Evolutionary conservation across 495 filamentous ascomycete species (phyloP), one percentile per base, ranked within the genome.

Genomic region (Daldinia caldariorum): DNA sequence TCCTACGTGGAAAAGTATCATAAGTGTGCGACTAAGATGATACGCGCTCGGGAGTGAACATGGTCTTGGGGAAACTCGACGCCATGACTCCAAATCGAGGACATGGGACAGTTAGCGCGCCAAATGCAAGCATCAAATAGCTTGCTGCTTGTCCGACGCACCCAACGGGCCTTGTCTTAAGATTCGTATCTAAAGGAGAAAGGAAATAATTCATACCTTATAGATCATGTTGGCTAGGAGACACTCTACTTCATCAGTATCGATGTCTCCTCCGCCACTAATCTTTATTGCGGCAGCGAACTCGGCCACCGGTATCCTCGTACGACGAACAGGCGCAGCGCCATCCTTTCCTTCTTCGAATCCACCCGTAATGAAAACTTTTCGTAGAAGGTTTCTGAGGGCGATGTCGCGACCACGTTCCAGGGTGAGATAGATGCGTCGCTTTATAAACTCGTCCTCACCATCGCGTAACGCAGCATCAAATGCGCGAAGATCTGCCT

Each of bases 211-310:
- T 22, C 88, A 72, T 76, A 95, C 93, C 87, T 97, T 99, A 82
- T 98, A 98, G 39, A 98, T 97, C 83, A 96, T 89, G 73, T 97
- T 97, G 6, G 96, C 92, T 69, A 99, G 70, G 66, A 97, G 76
- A 79, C 96, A 98, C 80, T 99, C 95, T 20, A 99, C 94, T 79
- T 98, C 95, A 78, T 99, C 95, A 20, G 84, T 85, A 69, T 97
- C 94, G 39, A 95, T 82, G 10, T 83, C 84, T 70, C 89, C 86
- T 55, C 87, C 84, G 41, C 83, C 82, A 58, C 84, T 86, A 31
- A 87, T 77, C 58, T 84, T 84, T 31, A 88, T 84, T 12, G 86
- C 89, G 8, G 85, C 85, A 1, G 78, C 78, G 77, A 98, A 97
- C 63, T 97, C 92, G 9, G 85, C 83, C 3, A 98, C 86, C 1